Base-by-base conservation (phyloP, 2,329 filamentous ascomycete species). In the Hymenoscyphus infarciens region DNA sequence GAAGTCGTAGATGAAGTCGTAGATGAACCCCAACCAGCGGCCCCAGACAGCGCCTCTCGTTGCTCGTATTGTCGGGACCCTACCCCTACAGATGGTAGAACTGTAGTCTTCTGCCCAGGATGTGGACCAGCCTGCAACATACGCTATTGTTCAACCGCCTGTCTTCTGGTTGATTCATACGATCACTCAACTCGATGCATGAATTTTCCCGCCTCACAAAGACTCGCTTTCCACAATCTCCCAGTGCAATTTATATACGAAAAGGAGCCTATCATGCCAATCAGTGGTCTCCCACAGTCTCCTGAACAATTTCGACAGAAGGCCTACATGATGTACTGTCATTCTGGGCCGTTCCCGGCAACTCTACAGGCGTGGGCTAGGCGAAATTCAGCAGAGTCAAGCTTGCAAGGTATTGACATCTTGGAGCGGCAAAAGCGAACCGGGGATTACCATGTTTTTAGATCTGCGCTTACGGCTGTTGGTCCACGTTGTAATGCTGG, bases 371-470 rank as follows among this genome's bases (percentile, higher is more conserved):
- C 69, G 53, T 69, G 68, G 67, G 55, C 61, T 33, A 66, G 61
- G 56, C 62, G 54, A 54, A 52, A 60, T 25, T 53, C 61, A 16
- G 53, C 33, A n/a, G 7, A 53, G 42, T n/a, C 59, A 13, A 55
- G 55, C 19, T 27, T 61, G 19, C 13, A 53, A n/a, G 53, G 42
- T 6, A 31, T 66, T 42, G 60, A 63, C 33, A 11, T 59, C 13
- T 22, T 56, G 15, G 64, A 70, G 42, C 33, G 25, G 2, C 29
- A 38, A 1, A 68, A 69, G 35, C 56, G 29, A 45, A 68, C 64
- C 16, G 71, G 71, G 1, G 65, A 69, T n/a, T 72, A 72, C 39
- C 66, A 67, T 29, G 62, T 72, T 22, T 72, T 72, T 61, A 66
- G 65, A 61, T 71, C 70, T 19, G 35, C 57, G 25, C 29, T 58